A percentile compares a stretch with the other conserved stretches of the same genome.
These are phyloP conservation scores for Geotrichum restrictum DNA, from an alignment of 1,139 yeast species.

Conservation along the genomic window DNA sequence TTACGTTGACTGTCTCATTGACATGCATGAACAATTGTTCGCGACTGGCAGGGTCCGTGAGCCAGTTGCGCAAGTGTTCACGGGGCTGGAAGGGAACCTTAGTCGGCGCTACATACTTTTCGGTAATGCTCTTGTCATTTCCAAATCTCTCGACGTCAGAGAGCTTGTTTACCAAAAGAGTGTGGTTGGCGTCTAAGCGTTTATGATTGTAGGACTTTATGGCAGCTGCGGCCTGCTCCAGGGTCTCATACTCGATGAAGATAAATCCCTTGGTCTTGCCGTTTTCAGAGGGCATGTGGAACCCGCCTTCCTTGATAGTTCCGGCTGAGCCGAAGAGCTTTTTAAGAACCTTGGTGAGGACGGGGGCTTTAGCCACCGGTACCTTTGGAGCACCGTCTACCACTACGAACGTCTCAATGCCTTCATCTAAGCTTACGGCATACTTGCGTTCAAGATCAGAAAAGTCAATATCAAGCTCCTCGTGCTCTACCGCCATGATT, in stretches of 20 bases:
- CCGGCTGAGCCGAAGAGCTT: slow-evolving; percentile 76
- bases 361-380: slow-evolving; percentile 82
- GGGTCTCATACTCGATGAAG: slow-evolving; percentile 74
- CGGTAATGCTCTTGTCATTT: slow-evolving; percentile 58
- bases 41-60: slow-evolving; percentile 81
- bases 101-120: slow-evolving; percentile 66
- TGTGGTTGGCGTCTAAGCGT: slow-evolving; percentile 90
- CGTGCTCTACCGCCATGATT: slow-evolving; percentile 14
- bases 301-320: slow-evolving; percentile 59
- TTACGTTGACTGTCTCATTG: slow-evolving; percentile 76
- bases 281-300: slow-evolving; percentile 69
- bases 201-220: slow-evolving; percentile 79
- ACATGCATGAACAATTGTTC: slow-evolving; percentile 84
- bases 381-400: slow-evolving; percentile 96
- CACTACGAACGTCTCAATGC: slow-evolving; percentile 75
- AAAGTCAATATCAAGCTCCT: slow-evolving; percentile 55
- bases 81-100: slow-evolving; percentile 66
- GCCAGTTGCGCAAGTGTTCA: slow-evolving; percentile 86
- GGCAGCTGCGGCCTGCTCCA: slow-evolving; percentile 70
- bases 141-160: slow-evolving; percentile 83
- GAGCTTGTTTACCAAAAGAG: slow-evolving; percentile 77
- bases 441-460: slow-evolving; percentile 80
- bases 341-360: slow-evolving; percentile 76
- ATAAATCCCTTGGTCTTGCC: slow-evolving; percentile 84
- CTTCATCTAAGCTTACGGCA: slow-evolving; percentile 56